These are phyloP conservation scores for Diaporthe nobilis DNA, from an alignment of 2,329 filamentous ascomycete species.

Conservation along the genomic window DNA sequence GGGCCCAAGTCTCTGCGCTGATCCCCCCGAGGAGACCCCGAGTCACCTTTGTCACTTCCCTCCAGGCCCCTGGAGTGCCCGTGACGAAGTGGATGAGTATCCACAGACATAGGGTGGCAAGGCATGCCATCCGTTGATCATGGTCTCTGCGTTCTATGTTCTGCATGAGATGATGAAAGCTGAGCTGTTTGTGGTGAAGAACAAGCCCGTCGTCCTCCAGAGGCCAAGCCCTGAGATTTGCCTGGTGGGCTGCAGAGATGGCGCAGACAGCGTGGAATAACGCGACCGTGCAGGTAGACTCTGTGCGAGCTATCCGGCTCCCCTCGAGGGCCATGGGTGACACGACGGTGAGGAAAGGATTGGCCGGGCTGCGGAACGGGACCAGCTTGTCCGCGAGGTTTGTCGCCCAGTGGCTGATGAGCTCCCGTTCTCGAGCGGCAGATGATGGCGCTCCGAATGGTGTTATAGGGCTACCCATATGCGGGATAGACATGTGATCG, in stretches of 20 bases:
- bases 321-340: background rate
- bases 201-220: background rate
- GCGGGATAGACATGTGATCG: background rate
- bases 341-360: background rate
- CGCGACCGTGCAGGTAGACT: background rate
- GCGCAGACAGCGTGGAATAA: background rate
- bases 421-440: background rate
- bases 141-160: background rate
- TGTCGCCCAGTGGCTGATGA: background rate
- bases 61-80: background rate
- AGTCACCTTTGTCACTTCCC: background rate
- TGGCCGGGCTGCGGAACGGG: background rate
- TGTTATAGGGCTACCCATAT: background rate
- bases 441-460: background rate
- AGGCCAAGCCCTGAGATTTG: background rate
- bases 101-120: background rate
- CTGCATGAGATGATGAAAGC: constrained; percentile 3
- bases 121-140: constrained; percentile 7
- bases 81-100: constrained; percentile 1
- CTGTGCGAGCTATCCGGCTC: background rate
- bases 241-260: background rate
- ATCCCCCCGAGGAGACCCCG: background rate
- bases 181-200: background rate
- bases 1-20: background rate
- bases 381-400: constrained; percentile 9